phyloP scores from a whole-genome alignment of 2,329 filamentous ascomycete species.

The Stagonosporopsis chrysanthemi region DNA sequence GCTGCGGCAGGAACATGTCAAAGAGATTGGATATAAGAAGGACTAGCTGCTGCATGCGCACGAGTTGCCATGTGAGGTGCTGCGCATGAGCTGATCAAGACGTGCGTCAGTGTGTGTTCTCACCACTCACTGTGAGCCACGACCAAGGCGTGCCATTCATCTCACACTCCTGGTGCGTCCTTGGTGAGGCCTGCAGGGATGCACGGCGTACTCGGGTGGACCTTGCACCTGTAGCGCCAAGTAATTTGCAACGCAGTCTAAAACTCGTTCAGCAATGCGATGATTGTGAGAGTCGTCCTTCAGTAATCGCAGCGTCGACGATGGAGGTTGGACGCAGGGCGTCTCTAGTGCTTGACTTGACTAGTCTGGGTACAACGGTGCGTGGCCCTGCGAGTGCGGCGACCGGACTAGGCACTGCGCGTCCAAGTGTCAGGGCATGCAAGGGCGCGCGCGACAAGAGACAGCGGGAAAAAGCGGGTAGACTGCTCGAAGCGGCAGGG shows the following conservation, averaged over 20 bases:
- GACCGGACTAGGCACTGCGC: background rate
- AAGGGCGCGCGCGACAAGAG: constrained; percentile 7
- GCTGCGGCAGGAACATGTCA: no score
- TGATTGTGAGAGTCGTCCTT: background rate
- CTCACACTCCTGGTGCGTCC: background rate
- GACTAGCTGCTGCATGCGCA: no score
- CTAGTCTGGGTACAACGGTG: background rate
- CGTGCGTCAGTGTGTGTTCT: background rate
- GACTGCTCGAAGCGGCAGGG: constrained; percentile 12
- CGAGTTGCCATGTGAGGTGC: no score
- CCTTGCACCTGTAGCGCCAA: constrained; percentile 2
- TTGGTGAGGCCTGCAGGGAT: background rate
- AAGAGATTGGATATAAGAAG: no score
- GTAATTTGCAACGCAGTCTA: background rate
- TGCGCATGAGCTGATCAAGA: background rate
- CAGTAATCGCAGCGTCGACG: background rate
- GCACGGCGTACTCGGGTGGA: background rate
- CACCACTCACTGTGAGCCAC: background rate
- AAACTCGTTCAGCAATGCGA: background rate
- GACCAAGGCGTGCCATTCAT: background rate
- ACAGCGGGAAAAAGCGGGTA: constrained; percentile 8
- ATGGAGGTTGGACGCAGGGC: background rate
- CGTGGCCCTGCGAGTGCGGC: background rate
- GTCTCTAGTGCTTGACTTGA: constrained; percentile 6
- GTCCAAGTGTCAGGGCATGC: background rate